Conservation (phyloP, 768 basidiomycete genomes). For the Suillus brevipes region DNA sequence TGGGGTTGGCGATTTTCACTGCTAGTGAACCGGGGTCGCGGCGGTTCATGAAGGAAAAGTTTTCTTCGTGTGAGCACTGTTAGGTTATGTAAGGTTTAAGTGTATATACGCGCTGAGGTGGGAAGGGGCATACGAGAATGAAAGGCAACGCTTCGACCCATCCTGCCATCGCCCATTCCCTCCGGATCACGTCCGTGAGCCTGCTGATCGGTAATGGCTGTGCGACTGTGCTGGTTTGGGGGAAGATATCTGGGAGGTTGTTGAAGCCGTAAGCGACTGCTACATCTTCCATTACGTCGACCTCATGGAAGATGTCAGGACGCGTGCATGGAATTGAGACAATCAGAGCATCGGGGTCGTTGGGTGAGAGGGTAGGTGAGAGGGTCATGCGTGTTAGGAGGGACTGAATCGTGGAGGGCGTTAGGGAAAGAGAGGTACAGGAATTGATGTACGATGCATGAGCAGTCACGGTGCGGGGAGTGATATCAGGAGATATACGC, state of each 20-base stretch:
- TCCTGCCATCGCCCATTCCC: conserved; percentile 91
- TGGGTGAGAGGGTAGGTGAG: conserved; percentile 49
- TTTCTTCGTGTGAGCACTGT: conserved; percentile 98
- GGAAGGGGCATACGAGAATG: conserved; percentile 67
- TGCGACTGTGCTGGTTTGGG: conserved; percentile 90
- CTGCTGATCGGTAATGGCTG: conserved; percentile 89
- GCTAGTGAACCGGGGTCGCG: conserved; percentile 78
- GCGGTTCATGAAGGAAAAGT: conserved; percentile 92
- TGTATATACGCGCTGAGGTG: neutral
- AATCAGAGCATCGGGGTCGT: conserved; percentile 65
- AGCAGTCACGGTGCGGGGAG: conserved; percentile 67
- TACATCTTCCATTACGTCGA: conserved; percentile 97
- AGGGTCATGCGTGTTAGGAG: conserved; percentile 88
- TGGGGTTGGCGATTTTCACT: conserved; percentile 94
- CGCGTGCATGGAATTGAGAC: conserved; percentile 92
- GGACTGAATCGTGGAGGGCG: conserved; percentile 60
- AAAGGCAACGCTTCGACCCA: conserved; percentile 96
- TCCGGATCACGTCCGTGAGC: conserved; percentile 82
- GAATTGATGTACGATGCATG: conserved; percentile 93
- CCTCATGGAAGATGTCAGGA: conserved; percentile 97
- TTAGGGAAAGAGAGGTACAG: conserved; percentile 83
- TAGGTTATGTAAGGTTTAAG: conserved; percentile 7
- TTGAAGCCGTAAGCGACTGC: conserved; percentile 99
- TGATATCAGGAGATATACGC: conserved; percentile 79
- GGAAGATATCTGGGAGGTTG: conserved; percentile 90